phyloP scores from a whole-genome alignment of 257 asterid species.

The Misopates orontium region DNA sequence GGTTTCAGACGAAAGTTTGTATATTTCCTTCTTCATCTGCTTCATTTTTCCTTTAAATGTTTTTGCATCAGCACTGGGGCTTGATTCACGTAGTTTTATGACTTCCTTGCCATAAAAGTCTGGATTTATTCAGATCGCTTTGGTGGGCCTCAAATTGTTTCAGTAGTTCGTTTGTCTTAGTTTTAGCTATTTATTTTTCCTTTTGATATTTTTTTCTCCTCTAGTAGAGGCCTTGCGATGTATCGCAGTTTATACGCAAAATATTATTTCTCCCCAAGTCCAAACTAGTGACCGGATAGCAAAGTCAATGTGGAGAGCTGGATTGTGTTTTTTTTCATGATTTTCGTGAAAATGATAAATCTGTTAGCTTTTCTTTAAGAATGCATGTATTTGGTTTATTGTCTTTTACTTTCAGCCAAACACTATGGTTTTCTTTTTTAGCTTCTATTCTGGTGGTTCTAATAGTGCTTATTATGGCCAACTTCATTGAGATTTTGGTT shows the following conservation, averaged over 20 bases:
- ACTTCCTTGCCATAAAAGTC: conserved; percentile 9
- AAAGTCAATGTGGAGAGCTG: background rate
- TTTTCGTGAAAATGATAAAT: background rate
- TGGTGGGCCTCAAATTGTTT: conserved; percentile 12
- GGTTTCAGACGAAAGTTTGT: background rate
- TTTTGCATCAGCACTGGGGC: conserved; percentile 14
- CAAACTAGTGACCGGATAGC: background rate
- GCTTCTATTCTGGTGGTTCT: conserved; percentile 23
- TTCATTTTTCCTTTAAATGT: conserved; percentile 1
- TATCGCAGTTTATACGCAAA: background rate
- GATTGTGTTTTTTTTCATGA: background rate
- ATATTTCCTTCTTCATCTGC: too few relatives aligned
- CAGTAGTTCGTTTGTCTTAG: background rate
- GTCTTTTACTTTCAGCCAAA: background rate
- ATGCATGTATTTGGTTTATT: conserved; percentile 10
- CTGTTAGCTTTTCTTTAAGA: background rate
- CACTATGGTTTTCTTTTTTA: conserved; percentile 10
- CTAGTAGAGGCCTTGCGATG: background rate
- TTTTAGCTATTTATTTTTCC: background rate
- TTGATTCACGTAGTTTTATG: conserved; percentile 23
- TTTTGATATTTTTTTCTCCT: background rate
- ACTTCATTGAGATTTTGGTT: conserved; percentile 26
- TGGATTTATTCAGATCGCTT: conserved; percentile 8
- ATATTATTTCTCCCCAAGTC: conserved; percentile 1
- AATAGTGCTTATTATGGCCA: conserved; percentile 18